Evolutionary conservation across 768 basidiomycete species (phyloP).

Genomic region (Dioszegia aurantiaca): DNA sequence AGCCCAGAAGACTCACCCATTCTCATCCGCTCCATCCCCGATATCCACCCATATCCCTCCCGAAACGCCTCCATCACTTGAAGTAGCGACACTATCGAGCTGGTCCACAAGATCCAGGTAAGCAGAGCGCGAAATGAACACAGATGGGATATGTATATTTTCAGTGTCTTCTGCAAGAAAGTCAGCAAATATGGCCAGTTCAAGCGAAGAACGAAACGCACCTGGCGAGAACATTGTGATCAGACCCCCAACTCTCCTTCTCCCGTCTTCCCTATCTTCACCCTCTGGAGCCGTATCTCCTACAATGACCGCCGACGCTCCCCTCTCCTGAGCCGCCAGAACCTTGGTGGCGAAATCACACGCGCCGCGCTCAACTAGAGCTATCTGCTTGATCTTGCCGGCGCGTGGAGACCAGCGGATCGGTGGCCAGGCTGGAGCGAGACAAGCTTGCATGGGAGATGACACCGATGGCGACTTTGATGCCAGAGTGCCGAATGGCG

Average conservation of each 20-base stretch:
- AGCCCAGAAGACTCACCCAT: conserved; percentile 27
- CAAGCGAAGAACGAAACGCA: conserved; percentile 48
- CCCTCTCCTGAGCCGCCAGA: conserved; percentile 64
- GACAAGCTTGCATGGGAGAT: conserved; percentile 17
- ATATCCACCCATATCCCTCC: conserved; percentile 49
- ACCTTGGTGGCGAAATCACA: conserved; percentile 91
- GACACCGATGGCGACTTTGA: too few species aligned
- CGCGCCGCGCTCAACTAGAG: conserved; percentile 79
- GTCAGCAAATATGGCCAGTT: neutral
- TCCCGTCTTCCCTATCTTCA: conserved; percentile 46
- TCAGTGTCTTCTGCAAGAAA: conserved; percentile 64
- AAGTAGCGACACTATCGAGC: conserved; percentile 71
- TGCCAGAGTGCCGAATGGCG: too few species aligned
- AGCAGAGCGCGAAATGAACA: conserved; percentile 81
- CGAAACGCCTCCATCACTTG: conserved; percentile 33
- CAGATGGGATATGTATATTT: conserved; percentile 76
- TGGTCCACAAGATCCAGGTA: conserved; percentile 69
- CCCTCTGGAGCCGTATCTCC: conserved; percentile 67
- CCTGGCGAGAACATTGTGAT: conserved; percentile 92
- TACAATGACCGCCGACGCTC: conserved; percentile 85
- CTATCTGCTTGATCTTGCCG: conserved; percentile 59
- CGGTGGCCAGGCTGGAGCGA: conserved; percentile 28
- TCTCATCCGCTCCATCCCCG: conserved; percentile 38
- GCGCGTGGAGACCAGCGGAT: conserved; percentile 10
- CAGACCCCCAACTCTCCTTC: conserved; percentile 61